phyloP scores from a whole-genome alignment of 1,284 basidiomycete species.

The Rhodotorula mucilaginosa region DNA sequence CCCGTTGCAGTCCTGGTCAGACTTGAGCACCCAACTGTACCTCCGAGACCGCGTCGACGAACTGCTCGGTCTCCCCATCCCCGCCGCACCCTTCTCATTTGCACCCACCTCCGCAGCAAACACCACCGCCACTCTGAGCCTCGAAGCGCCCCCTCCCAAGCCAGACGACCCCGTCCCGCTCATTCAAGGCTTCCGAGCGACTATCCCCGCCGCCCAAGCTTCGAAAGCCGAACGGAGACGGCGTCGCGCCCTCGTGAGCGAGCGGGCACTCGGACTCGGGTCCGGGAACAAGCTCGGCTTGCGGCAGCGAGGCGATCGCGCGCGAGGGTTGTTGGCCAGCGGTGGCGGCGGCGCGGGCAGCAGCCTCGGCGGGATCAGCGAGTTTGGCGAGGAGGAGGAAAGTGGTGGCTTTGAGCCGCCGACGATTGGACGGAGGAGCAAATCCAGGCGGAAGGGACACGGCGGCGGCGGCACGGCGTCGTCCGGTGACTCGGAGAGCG shows the following conservation, averaged over 20 bases:
- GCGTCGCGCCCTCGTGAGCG: slow-evolving; percentile 58
- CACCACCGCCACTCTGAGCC: no score
- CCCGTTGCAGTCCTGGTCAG: slow-evolving; percentile 45
- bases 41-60: slow-evolving; percentile 42
- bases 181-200: slow-evolving; percentile 83
- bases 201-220: slow-evolving; percentile 79
- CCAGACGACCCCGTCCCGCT: slow-evolving; percentile 50
- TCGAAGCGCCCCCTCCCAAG: slow-evolving; percentile 11
- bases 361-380: slow-evolving; percentile 51
- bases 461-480: not conserved
- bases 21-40: slow-evolving; percentile 49
- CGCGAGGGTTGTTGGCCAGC: slow-evolving; percentile 65
- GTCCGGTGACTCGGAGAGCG: slow-evolving; percentile 57
- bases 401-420: not conserved
- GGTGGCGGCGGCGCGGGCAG: slow-evolving; percentile 16
- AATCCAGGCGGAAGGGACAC: not conserved
- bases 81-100: slow-evolving; percentile 33
- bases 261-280: slow-evolving; percentile 68
- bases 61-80: slow-evolving; percentile 39
- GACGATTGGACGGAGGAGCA: slow-evolving; percentile 16
- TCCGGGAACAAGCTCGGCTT: slow-evolving; percentile 60
- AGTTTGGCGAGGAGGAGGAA: slow-evolving; percentile 54
- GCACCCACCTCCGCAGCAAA: not conserved
- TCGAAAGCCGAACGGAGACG: slow-evolving; percentile 70
- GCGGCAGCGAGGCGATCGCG: slow-evolving; percentile 71